Percentiles rank a stretch among this genome's conserved stretches.
Evolutionary conservation across 2,329 filamentous ascomycete genomes (phyloP).

Genomic region (Coniosporium tulheliwenetii): DNA sequence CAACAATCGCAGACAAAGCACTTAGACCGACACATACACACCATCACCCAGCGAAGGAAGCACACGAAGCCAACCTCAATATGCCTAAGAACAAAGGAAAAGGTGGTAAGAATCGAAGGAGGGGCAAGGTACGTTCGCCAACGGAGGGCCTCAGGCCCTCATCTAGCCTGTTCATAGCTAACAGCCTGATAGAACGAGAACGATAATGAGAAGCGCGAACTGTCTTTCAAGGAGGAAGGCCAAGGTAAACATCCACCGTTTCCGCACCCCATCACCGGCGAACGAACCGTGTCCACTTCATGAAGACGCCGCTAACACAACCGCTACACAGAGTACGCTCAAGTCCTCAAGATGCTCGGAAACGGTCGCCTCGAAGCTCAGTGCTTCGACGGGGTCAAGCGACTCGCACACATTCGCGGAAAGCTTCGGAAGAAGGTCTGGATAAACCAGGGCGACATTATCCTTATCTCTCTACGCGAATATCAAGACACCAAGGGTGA

Average conservation of each 20-base stretch:
- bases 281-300: neutral
- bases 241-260: constrained; percentile 40
- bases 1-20: neutral
- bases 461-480: constrained; percentile 73
- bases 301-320: constrained; percentile 5
- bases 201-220: constrained; percentile 97
- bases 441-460: constrained; percentile 98
- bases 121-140: constrained; percentile 48
- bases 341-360: constrained; percentile 89
- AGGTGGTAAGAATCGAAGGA: constrained; percentile 95
- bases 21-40: constrained; percentile 1
- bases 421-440: constrained; percentile 99
- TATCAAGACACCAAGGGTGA: constrained; percentile 92
- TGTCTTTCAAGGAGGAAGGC: constrained; percentile 97
- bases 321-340: constrained; percentile 48
- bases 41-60: neutral
- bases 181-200: constrained; percentile 32
- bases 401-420: constrained; percentile 74
- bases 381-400: constrained; percentile 89
- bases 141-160: neutral
- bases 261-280: neutral
- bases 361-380: constrained; percentile 86
- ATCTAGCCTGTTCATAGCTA: neutral
- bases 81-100: constrained; percentile 99
- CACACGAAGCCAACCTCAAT: constrained; percentile 19